These are phyloP conservation scores for Teratosphaeria viscida DNA, from an alignment of 2,329 filamentous ascomycete species.

Conservation along the genomic window DNA sequence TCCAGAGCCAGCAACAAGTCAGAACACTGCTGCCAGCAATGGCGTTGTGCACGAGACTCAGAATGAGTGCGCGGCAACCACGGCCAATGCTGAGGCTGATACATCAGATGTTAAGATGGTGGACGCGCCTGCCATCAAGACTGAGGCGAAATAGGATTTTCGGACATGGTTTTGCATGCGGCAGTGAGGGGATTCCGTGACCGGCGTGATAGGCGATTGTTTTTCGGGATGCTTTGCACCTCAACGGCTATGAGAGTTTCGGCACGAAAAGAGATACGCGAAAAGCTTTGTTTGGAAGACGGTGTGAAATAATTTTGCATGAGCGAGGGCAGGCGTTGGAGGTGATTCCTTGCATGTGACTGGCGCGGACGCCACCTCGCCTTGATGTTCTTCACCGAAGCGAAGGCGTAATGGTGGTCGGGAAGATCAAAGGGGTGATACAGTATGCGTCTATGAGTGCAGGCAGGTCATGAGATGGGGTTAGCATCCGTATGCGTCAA, in stretches of 20 bases:
- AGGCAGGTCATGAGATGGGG: background rate
- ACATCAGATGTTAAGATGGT: background rate
- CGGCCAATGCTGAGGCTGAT: background rate
- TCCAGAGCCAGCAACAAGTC: background rate
- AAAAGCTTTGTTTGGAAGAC: background rate
- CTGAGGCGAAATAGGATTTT: background rate
- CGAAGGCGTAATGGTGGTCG: background rate
- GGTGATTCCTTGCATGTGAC: background rate
- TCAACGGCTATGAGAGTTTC: background rate
- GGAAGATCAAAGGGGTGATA: background rate
- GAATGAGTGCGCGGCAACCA: background rate
- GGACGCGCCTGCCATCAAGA: background rate
- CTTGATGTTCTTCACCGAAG: background rate
- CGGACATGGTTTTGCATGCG: background rate
- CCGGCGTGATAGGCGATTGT: background rate
- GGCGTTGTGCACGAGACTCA: background rate
- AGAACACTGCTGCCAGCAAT: background rate
- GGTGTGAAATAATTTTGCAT: background rate
- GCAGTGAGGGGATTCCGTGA: background rate
- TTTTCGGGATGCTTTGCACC: background rate
- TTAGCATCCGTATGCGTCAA: background rate
- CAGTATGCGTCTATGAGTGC: background rate
- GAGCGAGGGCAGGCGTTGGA: background rate
- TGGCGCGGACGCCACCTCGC: background rate
- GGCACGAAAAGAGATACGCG: background rate